Evolutionary conservation across 208 protist species (phyloP), one percentile per base, ranked within the genome.

Genomic region (Leishmania turanica): DNA sequence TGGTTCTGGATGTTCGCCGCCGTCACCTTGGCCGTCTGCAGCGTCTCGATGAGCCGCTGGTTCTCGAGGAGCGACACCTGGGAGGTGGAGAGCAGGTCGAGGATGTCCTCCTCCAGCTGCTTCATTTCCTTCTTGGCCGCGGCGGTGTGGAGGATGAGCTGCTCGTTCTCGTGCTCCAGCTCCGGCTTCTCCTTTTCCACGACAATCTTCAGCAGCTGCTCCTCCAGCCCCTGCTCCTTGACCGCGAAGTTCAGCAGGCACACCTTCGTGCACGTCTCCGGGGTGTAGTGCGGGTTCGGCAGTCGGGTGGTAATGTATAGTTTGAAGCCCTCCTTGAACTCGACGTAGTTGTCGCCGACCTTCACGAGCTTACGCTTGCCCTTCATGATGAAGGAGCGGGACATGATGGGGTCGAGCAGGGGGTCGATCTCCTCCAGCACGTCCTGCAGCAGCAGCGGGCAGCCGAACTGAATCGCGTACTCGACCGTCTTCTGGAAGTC

Each of bases 221-320:
- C 99, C 91, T 99, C 98, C 60, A 99, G 85, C 21, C 99, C 99
- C 79, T 99, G 92, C 86, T 99, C 97, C 84, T 99, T 98, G 40
- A 99, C 99, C 31, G 98, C 98, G 87, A 99, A 99, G 95, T 99
- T 99, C 49, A 99, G 95, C 58, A 99, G 89, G 66, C 97, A 99
- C 65, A 98, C 93, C 86, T 99, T 99, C 71, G 99, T 99, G 85
- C 94, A 99, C 47, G 99, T 99, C 90, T 99, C 99, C 4, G 99
- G 99, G 34, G 98, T 96, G 91, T 99, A 99, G 86, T 99, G 96
- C 75, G 99, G 99, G 90, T 99, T 99, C 13, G 96, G 81, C 54
- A 99, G 83, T 74, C 99, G 99, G 6, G 99, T 99, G 21, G 98
- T 99, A 81, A 99, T 97, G 94, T 99, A 99, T 1, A 99, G 94